Conservation (phyloP, 257 asterid species). For the Mitragyna speciosa region DNA sequence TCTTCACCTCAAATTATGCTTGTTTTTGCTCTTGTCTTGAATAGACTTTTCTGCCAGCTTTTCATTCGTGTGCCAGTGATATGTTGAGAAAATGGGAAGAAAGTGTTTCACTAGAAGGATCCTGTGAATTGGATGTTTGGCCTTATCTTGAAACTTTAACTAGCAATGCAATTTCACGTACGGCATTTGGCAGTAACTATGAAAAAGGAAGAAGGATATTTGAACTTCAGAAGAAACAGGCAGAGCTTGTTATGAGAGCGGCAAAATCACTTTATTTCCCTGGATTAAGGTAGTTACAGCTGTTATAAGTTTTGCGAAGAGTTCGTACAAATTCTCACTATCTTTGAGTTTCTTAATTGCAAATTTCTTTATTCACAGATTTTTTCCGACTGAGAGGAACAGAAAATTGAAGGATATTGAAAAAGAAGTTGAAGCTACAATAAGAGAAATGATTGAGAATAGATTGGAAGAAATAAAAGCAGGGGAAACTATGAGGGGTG, state of each 20-base stretch:
- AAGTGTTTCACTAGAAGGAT: constrained; percentile 29
- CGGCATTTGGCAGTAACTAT: constrained; percentile 62
- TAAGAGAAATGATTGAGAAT: constrained; percentile 8
- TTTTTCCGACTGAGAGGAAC: constrained; percentile 27
- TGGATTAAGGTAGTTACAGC: constrained; percentile 39
- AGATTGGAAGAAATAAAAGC: constrained; percentile 18
- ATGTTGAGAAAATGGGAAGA: constrained; percentile 47
- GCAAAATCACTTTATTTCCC: constrained; percentile 36
- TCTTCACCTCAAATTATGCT: neutral
- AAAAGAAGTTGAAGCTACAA: constrained; percentile 6
- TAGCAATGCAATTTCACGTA: constrained; percentile 49
- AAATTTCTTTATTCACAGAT: constrained; percentile 3
- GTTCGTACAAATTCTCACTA: too few species aligned
- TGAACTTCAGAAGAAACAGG: constrained; percentile 48
- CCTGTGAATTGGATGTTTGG: constrained; percentile 53
- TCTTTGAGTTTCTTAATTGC: neutral
- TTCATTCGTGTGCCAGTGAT: constrained; percentile 39
- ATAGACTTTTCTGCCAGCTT: constrained; percentile 56
- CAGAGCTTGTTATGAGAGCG: constrained; percentile 17
- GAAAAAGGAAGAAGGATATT: constrained; percentile 48
- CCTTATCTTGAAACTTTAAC: constrained; percentile 37
- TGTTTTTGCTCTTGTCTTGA: neutral
- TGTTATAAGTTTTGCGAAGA: neutral
- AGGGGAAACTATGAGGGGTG: constrained; percentile 25
- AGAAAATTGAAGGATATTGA: constrained; percentile 28